These are phyloP conservation scores for Russula brevipes DNA, from an alignment of 768 basidiomycete species.

Conservation along the genomic window DNA sequence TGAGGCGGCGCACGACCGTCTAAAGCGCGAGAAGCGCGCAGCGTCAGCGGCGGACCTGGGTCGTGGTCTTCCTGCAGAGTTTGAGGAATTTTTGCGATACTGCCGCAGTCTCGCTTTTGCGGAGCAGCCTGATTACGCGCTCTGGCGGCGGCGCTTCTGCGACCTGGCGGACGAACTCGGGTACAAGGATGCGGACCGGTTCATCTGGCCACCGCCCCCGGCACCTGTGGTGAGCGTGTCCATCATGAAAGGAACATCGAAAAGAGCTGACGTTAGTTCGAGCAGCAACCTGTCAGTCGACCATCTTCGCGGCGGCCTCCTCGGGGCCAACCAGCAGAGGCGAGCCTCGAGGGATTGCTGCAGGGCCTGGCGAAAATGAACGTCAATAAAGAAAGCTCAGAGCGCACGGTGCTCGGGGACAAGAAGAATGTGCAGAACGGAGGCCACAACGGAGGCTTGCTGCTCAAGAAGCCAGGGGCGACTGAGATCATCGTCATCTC, in stretches of 20 bases:
- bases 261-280: neutral
- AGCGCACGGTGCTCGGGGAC: conserved; percentile 21
- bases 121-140: conserved; percentile 62
- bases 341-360: conserved; percentile 5
- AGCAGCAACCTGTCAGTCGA: conserved; percentile 2
- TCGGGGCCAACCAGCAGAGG: conserved; percentile 26
- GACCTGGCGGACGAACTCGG: conserved; percentile 57
- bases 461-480: conserved; percentile 20
- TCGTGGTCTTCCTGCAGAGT: conserved; percentile 59
- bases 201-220: conserved; percentile 62
- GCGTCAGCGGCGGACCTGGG: conserved; percentile 65
- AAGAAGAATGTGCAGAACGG: conserved; percentile 22
- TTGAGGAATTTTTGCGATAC: conserved; percentile 73
- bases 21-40: conserved; percentile 59
- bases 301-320: conserved; percentile 30
- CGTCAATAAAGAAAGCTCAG: conserved; percentile 34
- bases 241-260: neutral
- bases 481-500: conserved; percentile 46
- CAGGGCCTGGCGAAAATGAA: conserved; percentile 17
- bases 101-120: conserved; percentile 63
- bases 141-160: conserved; percentile 61
- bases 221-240: conserved; percentile 29
- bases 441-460: neutral
- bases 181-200: conserved; percentile 51
- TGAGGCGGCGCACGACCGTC: conserved; percentile 52